Evolutionary conservation across 148 eudicot genomes (phyloP).

Genomic region (Cornus kousa): DNA sequence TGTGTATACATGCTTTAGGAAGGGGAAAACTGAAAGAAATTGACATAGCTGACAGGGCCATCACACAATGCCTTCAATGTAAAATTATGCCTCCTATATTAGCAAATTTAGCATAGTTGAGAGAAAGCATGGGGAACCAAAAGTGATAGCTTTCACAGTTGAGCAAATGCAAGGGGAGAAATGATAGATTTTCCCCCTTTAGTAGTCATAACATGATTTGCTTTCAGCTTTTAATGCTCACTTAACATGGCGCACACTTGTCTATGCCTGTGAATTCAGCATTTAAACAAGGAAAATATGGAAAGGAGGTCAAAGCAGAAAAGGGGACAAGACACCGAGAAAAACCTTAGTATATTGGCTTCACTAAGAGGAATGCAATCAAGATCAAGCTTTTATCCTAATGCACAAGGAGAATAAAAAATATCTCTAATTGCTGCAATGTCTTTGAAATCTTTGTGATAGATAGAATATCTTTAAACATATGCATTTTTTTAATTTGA

Average conservation of each 20-base stretch:
- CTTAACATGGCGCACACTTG: background rate
- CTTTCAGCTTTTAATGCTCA: background rate
- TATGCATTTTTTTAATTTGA: background rate
- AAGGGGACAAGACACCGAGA: background rate
- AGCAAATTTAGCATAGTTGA: background rate
- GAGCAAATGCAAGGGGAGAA: background rate
- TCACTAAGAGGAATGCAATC: background rate
- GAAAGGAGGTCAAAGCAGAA: background rate
- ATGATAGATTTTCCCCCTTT: background rate
- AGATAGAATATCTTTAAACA: background rate
- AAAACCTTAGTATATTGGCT: no score
- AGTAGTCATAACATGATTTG: background rate
- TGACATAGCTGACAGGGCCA: background rate
- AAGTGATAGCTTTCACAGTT: background rate
- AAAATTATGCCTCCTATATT: background rate
- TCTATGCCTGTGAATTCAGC: background rate
- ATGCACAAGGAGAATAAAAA: background rate
- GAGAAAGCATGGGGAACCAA: no score
- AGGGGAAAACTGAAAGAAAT: background rate
- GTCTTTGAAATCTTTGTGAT: background rate
- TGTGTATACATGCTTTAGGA: background rate
- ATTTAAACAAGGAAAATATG: background rate
- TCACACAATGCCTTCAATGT: background rate
- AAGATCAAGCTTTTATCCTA: background rate
- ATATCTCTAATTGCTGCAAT: background rate